These are phyloP conservation scores for Coemansia sp. DNA, from an alignment of 192 early-diverging fungal genomes.

Conservation along the genomic window DNA sequence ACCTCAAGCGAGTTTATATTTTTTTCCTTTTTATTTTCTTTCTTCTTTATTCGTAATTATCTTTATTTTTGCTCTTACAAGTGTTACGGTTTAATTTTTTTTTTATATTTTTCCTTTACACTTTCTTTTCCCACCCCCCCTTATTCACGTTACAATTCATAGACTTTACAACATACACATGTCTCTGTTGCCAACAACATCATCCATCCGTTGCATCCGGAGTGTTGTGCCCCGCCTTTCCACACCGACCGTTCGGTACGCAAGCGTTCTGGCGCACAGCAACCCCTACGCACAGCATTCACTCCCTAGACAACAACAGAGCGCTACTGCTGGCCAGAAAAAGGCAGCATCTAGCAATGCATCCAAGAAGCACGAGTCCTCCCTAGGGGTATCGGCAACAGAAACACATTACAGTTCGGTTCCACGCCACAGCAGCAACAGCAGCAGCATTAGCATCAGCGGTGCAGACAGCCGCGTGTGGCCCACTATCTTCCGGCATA, in stretches of 20 bases:
- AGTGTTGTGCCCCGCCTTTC: neutral
- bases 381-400: neutral
- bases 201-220: neutral
- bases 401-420: neutral
- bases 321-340: neutral
- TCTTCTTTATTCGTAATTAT: neutral
- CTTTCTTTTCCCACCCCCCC: slow-evolving; percentile 2
- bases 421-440: slow-evolving; percentile 13
- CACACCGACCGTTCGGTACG: neutral
- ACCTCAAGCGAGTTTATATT: neutral
- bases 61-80: neutral
- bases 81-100: neutral
- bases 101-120: slow-evolving; percentile 7
- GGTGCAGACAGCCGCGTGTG: neutral
- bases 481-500: slow-evolving; percentile 12
- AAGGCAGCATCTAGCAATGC: neutral
- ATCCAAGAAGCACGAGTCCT: neutral
- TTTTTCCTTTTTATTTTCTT: slow-evolving; percentile 18
- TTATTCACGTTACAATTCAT: slow-evolving; percentile 3
- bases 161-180: neutral
- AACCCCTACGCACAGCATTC: neutral
- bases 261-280: slow-evolving; percentile 21
- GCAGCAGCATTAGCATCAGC: neutral
- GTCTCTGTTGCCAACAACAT: neutral
- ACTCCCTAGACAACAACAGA: neutral